Percentiles rank a stretch among this genome's conserved stretches.
Conservation (phyloP, 495 filamentous ascomycete species). For the Xylaria telfairii region DNA sequence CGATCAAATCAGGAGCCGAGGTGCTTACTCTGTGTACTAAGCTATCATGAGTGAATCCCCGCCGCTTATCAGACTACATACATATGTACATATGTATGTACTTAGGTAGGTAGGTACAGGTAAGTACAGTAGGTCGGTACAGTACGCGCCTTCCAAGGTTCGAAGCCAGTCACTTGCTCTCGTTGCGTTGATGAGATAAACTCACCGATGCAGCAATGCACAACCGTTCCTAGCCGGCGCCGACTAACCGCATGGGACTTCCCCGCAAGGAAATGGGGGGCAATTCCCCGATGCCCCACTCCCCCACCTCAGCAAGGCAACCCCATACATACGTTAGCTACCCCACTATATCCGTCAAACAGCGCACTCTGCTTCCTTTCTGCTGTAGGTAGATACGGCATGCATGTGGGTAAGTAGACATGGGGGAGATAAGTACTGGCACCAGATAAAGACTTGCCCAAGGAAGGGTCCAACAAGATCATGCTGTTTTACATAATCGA, state of each 20-base stretch:
- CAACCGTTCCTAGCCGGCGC: conserved; percentile 34
- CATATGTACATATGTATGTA: too few species aligned
- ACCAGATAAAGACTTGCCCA: not conserved
- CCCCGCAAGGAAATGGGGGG: conserved; percentile 27
- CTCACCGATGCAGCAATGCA: not conserved
- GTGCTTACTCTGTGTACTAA: not conserved
- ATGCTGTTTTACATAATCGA: conserved; percentile 8
- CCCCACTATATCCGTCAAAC: conserved; percentile 7
- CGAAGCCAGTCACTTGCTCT: not conserved
- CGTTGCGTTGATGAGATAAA: not conserved
- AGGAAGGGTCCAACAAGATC: not conserved
- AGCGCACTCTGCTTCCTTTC: not conserved
- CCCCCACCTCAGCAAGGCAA: too few species aligned
- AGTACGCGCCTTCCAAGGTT: not conserved
- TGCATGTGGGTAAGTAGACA: too few species aligned
- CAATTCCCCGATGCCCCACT: not conserved
- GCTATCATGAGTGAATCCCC: conserved; percentile 3
- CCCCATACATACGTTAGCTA: too few species aligned
- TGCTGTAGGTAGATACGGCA: too few species aligned
- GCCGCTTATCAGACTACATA: conserved; percentile 15
- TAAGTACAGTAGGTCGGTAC: too few species aligned
- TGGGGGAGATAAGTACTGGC: not conserved
- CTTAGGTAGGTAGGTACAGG: not conserved
- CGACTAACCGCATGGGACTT: conserved; percentile 37
- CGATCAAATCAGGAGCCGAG: not conserved